A percentile compares a stretch with the other conserved stretches of the same genome.
These are phyloP conservation scores for Penicillium sp. DNA, from an alignment of 2,329 filamentous ascomycete genomes.

Conservation along the genomic window DNA sequence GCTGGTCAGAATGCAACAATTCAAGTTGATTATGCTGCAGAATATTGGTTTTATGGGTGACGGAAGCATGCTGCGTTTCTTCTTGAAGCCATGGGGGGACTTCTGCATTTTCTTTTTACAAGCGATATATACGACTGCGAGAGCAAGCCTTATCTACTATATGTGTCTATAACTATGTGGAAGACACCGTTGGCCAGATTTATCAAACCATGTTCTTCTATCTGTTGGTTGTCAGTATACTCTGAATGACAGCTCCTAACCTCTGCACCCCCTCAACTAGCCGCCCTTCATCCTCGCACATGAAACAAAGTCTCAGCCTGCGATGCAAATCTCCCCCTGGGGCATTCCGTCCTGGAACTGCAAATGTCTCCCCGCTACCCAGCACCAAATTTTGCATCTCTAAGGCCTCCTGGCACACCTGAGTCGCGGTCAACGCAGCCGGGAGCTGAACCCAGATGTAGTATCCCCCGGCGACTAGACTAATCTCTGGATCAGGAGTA, in stretches of 20 bases:
- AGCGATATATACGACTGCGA: not conserved
- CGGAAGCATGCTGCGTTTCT: not conserved
- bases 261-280: slow-evolving; percentile 11
- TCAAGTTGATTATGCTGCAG: slow-evolving; percentile 39
- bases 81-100: not conserved
- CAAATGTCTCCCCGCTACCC: slow-evolving; percentile 25
- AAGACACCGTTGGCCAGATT: not conserved
- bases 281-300: slow-evolving; percentile 14
- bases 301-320: slow-evolving; percentile 15
- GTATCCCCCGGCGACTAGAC: slow-evolving; percentile 9
- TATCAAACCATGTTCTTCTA: not conserved
- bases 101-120: not conserved
- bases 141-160: not conserved
- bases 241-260: slow-evolving; percentile 1
- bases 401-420: slow-evolving; percentile 6
- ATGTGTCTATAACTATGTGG: not conserved
- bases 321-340: slow-evolving; percentile 14
- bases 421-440: not conserved
- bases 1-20: slow-evolving; percentile 28
- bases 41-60: slow-evolving; percentile 45
- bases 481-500: slow-evolving; percentile 3
- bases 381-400: slow-evolving; percentile 6
- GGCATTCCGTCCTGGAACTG: slow-evolving; percentile 52
- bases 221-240: not conserved
- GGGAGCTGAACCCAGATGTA: slow-evolving; percentile 16